Conservation (phyloP, 441 rosid genomes). For the Biscutella laevigata region DNA sequence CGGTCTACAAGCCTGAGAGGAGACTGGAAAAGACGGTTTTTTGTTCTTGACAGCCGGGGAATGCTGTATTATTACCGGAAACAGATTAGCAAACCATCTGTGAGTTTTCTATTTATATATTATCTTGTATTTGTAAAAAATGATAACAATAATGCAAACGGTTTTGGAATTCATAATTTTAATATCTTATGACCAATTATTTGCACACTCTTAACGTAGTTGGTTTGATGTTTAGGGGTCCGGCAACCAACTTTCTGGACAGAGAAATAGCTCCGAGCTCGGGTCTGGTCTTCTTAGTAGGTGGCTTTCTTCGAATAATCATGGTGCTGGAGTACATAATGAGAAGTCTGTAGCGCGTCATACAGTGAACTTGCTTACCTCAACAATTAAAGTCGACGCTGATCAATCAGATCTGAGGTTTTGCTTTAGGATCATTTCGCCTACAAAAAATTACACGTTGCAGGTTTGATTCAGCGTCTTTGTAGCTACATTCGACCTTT, state of each 20-base stretch:
- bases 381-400: constrained; percentile 93
- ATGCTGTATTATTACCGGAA: constrained; percentile 95
- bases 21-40: constrained; percentile 98
- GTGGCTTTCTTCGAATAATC: constrained; percentile 88
- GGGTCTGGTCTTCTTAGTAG: constrained; percentile 95
- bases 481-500: constrained; percentile 6
- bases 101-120: constrained; percentile 36
- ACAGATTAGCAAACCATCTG: constrained; percentile 80
- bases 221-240: constrained; percentile 46
- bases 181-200: constrained; percentile 2
- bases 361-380: constrained; percentile 97
- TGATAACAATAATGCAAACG: background rate
- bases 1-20: constrained; percentile 93
- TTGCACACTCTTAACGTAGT: background rate
- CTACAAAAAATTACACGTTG: constrained; percentile 90
- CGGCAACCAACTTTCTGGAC: constrained; percentile 68
- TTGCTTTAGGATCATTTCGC: constrained; percentile 99
- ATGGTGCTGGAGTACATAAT: constrained; percentile 93
- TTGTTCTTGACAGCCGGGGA: constrained; percentile 98
- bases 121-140: background rate
- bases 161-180: background rate
- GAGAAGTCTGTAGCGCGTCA: constrained; percentile 99
- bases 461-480: constrained; percentile 57
- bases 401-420: constrained; percentile 96
- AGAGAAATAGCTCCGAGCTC: constrained; percentile 90